Base-by-base conservation (phyloP, 345 rosid genomes). In the Bruguiera sexangula region DNA sequence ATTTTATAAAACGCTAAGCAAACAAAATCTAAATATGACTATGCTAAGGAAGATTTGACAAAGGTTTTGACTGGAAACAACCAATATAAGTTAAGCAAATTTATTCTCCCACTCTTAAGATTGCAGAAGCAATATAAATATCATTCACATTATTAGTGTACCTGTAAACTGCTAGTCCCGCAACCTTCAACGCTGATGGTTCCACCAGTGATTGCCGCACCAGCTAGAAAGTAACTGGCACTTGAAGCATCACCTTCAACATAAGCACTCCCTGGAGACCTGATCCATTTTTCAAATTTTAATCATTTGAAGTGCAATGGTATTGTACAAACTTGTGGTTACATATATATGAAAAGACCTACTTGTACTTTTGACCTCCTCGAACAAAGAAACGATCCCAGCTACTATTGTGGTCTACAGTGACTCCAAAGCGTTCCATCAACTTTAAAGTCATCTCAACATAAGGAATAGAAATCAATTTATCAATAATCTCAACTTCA, bases 161-260 rank as follows among this genome's bases (percentile, higher is more conserved):
- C 99, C 96, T 92, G 98, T 79, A 92, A 81, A 75, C 99, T 92
- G 79, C 83, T 90, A 8, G 92, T 87, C 61, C 98, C 99, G 60
- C 99, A 95, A 68, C 99, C 99, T 83, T 95, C 93, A 53, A 95
- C 98, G 34, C 92, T 91, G 73, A 94, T 81, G 51, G 96, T 91
- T 67, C 96, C 96, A 52, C 98, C 98, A 8, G 96, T 91, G 80
- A 95, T 80, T 59, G 98, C 98, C 52, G 99, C 96, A 59, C 99
- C 99, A 57, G 92, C 99, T 60, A 95, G 86, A 80, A 95, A 95
- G 82, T 95, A 92, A 81, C 99, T 92, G 65, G 99, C 99, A 86
- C 98, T 95, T 66, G 99, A 95, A 69, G 99, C 99, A 86, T 95
- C 99, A 30, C 98, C 98, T 83, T 95, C 98, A 36, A 95, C 97